Percentiles rank a stretch among this genome's conserved stretches.
These are phyloP conservation scores for Saccharomycopsis microspora DNA, from an alignment of 805 yeast species.

Conservation along the genomic window DNA sequence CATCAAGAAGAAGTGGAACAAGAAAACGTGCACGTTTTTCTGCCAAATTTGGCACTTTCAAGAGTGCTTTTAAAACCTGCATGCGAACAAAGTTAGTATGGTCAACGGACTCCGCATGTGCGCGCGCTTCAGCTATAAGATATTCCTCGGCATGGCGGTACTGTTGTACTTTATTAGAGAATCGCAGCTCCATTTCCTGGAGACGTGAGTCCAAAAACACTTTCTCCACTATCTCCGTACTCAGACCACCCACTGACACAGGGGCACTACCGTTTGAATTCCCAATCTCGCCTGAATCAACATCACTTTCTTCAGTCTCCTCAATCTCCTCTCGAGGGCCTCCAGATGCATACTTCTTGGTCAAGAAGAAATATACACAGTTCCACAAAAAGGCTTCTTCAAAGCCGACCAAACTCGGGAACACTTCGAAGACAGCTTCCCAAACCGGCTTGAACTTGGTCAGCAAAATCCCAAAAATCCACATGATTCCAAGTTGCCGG, in stretches of 20 bases:
- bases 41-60: slow-evolving; percentile 51
- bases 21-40: slow-evolving; percentile 50
- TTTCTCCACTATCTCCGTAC: background rate
- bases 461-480: slow-evolving; percentile 58
- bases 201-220: slow-evolving; percentile 29
- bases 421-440: slow-evolving; percentile 58
- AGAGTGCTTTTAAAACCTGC: slow-evolving; percentile 47
- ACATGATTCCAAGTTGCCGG: slow-evolving; percentile 30
- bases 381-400: slow-evolving; percentile 43
- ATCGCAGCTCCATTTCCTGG: slow-evolving; percentile 27
- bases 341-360: slow-evolving; percentile 21
- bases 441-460: slow-evolving; percentile 78
- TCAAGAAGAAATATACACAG: slow-evolving; percentile 24
- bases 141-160: slow-evolving; percentile 27
- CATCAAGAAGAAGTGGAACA: slow-evolving; percentile 44
- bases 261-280: background rate
- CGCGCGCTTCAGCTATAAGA: slow-evolving; percentile 26
- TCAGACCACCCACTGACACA: background rate
- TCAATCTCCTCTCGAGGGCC: background rate
- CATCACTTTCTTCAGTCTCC: background rate
- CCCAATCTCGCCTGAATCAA: background rate
- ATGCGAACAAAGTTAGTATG: slow-evolving; percentile 38
- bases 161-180: slow-evolving; percentile 21
- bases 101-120: slow-evolving; percentile 24
- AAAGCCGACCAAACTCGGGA: slow-evolving; percentile 35